Conservation (phyloP, 2,329 filamentous ascomycete species). For the Penicillium paneum region DNA sequence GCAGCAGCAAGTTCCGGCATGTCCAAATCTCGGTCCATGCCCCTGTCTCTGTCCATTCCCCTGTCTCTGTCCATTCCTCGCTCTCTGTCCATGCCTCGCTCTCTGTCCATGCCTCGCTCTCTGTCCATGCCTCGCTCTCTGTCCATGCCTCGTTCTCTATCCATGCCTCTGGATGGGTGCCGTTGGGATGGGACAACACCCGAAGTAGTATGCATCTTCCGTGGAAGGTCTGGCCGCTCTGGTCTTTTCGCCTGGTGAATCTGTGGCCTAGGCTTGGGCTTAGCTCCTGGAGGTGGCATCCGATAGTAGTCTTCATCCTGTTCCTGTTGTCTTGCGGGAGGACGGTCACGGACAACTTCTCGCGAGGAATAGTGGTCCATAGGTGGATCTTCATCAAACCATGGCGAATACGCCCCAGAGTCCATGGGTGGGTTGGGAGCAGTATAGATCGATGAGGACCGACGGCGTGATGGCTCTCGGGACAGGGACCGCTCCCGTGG, state of each 20-base stretch:
- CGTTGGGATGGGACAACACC: slow-evolving; percentile 27
- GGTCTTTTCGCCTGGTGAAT: slow-evolving; percentile 38
- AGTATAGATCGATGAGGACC: slow-evolving; percentile 34
- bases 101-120: slow-evolving; percentile 19
- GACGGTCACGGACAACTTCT: slow-evolving; percentile 28
- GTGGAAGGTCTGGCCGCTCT: slow-evolving; percentile 27
- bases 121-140: slow-evolving; percentile 16
- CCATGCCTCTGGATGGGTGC: slow-evolving; percentile 30
- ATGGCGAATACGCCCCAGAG: slow-evolving; percentile 29
- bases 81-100: neutral
- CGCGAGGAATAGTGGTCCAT: slow-evolving; percentile 30
- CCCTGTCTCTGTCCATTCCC: slow-evolving; percentile 19
- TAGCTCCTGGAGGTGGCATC: slow-evolving; percentile 41
- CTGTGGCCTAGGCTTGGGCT: slow-evolving; percentile 30
- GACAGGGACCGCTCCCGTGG: slow-evolving; percentile 35
- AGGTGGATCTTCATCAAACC: slow-evolving; percentile 25
- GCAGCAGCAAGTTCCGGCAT: slow-evolving; percentile 33
- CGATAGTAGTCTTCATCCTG: slow-evolving; percentile 43
- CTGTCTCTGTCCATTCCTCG: too few species aligned
- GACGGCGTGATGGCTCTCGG: slow-evolving; percentile 34
- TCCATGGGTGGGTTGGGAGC: slow-evolving; percentile 29
- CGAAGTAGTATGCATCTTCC: neutral
- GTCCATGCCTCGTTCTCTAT: slow-evolving; percentile 24
- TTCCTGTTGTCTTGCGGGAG: slow-evolving; percentile 29
- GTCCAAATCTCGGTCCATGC: slow-evolving; percentile 19